These are phyloP conservation scores for Mollisia scopiformis DNA, from an alignment of 2,329 filamentous ascomycete species.

Conservation along the genomic window DNA sequence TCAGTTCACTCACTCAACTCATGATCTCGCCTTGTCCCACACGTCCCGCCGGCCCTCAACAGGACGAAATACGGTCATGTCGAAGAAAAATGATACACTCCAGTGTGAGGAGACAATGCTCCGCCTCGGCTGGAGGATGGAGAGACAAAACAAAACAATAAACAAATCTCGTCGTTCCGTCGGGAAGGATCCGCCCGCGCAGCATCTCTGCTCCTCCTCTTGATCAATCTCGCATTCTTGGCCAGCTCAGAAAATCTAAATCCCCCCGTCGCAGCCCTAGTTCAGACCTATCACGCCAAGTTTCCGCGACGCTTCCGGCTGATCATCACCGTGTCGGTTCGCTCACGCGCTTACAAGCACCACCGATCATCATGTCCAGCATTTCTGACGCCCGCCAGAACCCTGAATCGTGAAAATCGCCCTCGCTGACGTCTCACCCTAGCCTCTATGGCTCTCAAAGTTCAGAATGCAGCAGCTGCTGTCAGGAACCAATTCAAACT, in stretches of 20 bases:
- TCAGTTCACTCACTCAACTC: not conserved
- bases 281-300: conserved; percentile 2
- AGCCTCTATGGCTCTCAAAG: too few relatives aligned
- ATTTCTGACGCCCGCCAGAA: not conserved
- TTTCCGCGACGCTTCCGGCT: conserved; percentile 12
- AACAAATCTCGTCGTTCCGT: too few relatives aligned
- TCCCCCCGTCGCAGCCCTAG: not conserved
- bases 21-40: too few relatives aligned
- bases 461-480: too few relatives aligned
- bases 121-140: not conserved
- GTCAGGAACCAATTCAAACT: too few relatives aligned
- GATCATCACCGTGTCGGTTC: conserved; percentile 16
- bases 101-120: too few relatives aligned
- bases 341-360: conserved; percentile 11
- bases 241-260: not conserved
- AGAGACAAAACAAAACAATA: conserved; percentile 1
- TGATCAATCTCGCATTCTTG: not conserved
- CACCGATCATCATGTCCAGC: conserved; percentile 13
- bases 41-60: too few relatives aligned
- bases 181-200: conserved; percentile 2
- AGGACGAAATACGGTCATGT: too few relatives aligned
- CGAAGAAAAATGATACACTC: too few relatives aligned
- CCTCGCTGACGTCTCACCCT: not conserved
- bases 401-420: not conserved
- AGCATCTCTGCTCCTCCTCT: not conserved